Percentiles rank a stretch among this genome's conserved stretches.
Conservation (phyloP, 306 rosid genomes). For the Heteromeles arbutifolia region DNA sequence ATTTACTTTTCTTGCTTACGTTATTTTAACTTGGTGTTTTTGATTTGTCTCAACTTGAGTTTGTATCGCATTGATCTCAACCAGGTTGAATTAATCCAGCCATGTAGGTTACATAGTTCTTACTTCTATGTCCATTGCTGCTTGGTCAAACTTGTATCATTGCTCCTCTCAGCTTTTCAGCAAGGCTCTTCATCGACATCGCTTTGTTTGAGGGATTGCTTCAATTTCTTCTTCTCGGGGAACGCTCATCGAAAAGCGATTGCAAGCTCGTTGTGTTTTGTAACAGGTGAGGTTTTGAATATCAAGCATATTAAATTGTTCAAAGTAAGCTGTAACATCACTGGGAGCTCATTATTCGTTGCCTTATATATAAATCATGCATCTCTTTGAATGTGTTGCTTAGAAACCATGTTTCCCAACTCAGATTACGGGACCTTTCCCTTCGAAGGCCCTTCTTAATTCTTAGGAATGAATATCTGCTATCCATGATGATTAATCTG, state of each 20-base stretch:
- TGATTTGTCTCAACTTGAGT: neutral
- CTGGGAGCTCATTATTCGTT: neutral
- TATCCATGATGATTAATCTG: neutral
- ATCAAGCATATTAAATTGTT: neutral
- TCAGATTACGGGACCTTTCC: neutral
- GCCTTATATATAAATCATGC: neutral
- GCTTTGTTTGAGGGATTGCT: neutral
- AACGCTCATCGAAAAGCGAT: neutral
- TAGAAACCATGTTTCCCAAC: neutral
- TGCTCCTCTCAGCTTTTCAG: neutral
- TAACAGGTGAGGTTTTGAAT: conserved; percentile 1
- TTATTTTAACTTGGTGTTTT: neutral
- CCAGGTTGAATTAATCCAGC: too few species aligned
- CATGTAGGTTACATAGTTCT: neutral
- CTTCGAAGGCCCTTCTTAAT: too few species aligned
- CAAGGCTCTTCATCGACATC: neutral
- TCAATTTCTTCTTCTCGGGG: neutral
- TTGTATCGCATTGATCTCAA: too few species aligned
- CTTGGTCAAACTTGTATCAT: neutral
- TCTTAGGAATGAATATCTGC: neutral
- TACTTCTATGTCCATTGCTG: neutral
- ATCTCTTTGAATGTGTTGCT: neutral
- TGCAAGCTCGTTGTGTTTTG: neutral
- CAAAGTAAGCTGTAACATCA: neutral
- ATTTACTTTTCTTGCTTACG: neutral